A percentile compares a stretch with the other conserved stretches of the same genome.
Conservation (phyloP, 352 stramenopile genomes). For the Globisporangium cystogenes region DNA sequence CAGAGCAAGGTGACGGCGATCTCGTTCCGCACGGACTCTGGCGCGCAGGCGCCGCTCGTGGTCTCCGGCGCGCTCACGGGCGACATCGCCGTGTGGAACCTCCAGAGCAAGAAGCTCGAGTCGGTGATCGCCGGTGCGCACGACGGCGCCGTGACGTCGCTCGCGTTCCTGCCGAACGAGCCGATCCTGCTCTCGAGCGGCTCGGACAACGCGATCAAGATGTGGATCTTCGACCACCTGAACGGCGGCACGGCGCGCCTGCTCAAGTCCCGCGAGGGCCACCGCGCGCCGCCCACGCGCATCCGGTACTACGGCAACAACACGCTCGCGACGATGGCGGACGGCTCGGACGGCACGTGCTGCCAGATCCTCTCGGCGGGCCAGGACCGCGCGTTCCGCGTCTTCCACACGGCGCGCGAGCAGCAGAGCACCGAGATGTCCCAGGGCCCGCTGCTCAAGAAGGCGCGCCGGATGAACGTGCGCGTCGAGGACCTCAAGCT, state of each 20-base stretch:
- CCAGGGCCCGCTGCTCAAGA: constrained; percentile 89
- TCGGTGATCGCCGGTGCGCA: constrained; percentile 75
- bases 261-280: constrained; percentile 87
- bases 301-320: constrained; percentile 92
- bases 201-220: constrained; percentile 89
- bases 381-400: constrained; percentile 86
- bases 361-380: constrained; percentile 90
- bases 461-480: constrained; percentile 85
- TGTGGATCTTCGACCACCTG: constrained; percentile 93
- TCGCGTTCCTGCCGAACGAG: constrained; percentile 86
- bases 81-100: constrained; percentile 89
- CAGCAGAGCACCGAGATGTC: constrained; percentile 89
- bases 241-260: constrained; percentile 74
- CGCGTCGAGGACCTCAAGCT: constrained; percentile 87
- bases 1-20: constrained; percentile 80
- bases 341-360: constrained; percentile 78
- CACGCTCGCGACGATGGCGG: constrained; percentile 77
- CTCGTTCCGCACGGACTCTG: constrained; percentile 86
- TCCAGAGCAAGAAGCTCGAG: constrained; percentile 84
- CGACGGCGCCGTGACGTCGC: constrained; percentile 63
- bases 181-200: constrained; percentile 84
- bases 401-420: constrained; percentile 90
- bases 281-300: constrained; percentile 74
- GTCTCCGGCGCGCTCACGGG: constrained; percentile 70
- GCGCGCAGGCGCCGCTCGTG: constrained; percentile 46